Percentiles rank a stretch among this genome's conserved stretches.
Conservation (phyloP, 805 yeast genomes). For the Metschnikowia amazonensis region DNA sequence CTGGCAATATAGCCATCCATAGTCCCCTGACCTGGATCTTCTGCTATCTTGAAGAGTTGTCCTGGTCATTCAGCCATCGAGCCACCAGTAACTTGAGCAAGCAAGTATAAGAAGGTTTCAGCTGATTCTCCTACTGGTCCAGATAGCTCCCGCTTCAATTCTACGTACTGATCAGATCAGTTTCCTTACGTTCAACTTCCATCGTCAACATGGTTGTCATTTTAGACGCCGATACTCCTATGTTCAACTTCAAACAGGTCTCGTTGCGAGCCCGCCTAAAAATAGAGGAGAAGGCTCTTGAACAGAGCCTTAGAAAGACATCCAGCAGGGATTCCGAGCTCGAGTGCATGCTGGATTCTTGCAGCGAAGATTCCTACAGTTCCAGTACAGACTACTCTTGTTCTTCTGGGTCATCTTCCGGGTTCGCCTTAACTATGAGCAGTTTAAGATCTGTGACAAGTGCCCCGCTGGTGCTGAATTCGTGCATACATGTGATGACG, state of each 20-base stretch:
- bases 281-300: conserved; percentile 2
- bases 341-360: conserved; percentile 2
- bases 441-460: background rate
- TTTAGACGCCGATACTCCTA: background rate
- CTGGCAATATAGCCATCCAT: background rate
- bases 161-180: background rate
- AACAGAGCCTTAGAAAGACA: background rate
- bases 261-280: conserved; percentile 1
- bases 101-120: background rate
- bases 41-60: background rate
- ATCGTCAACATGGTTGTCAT: conserved; percentile 1
- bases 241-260: background rate
- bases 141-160: background rate
- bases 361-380: conserved; percentile 5
- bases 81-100: background rate
- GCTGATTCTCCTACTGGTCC: too few species aligned
- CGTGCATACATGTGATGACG: background rate
- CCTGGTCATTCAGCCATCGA: background rate
- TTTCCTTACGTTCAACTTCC: background rate
- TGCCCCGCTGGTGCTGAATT: conserved; percentile 3
- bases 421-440: background rate
- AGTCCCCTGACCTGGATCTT: background rate
- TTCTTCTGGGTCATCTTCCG: background rate
- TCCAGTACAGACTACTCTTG: conserved; percentile 2
- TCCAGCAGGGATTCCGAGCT: background rate